phyloP scores from a whole-genome alignment of 2,329 filamentous ascomycete genomes.

The Aspergillus caelatus region DNA sequence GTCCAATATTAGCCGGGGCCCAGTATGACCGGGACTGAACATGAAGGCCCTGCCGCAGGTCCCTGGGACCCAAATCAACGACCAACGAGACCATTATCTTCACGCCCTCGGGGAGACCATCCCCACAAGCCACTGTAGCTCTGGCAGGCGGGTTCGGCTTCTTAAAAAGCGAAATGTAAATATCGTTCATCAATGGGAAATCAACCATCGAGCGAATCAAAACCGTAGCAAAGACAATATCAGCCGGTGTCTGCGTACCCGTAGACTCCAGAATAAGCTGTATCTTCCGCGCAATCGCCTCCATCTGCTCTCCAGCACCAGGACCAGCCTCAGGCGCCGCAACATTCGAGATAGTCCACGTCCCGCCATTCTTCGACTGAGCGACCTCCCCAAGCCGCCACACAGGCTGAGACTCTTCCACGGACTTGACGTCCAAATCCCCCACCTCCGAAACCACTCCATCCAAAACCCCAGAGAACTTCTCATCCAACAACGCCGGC shows the following conservation, averaged over 20 bases:
- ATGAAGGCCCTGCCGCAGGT: conserved; percentile 64
- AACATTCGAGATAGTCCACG: conserved; percentile 42
- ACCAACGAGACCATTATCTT: conserved; percentile 64
- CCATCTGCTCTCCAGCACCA: conserved; percentile 46
- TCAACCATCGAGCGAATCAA: conserved; percentile 78
- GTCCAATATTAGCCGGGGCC: conserved; percentile 96
- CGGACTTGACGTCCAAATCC: background rate
- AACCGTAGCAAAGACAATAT: conserved; percentile 58
- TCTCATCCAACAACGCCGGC: conserved; percentile 68
- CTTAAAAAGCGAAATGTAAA: conserved; percentile 75
- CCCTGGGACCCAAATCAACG: conserved; percentile 40
- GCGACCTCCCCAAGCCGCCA: conserved; percentile 16
- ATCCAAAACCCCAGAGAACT: conserved; percentile 54
- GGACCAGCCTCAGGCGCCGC: conserved; percentile 42
- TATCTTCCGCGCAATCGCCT: conserved; percentile 22
- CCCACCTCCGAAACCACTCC: conserved; percentile 11
- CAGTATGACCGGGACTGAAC: conserved; percentile 95
- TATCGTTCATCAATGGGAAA: conserved; percentile 73
- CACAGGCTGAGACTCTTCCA: conserved; percentile 10
- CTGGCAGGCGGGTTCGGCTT: conserved; percentile 81
- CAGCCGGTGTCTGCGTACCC: conserved; percentile 30
- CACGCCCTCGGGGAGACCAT: conserved; percentile 61
- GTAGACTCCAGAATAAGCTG: conserved; percentile 28
- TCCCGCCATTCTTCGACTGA: conserved; percentile 27
- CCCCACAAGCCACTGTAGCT: conserved; percentile 78